Percentiles rank a stretch among this genome's conserved stretches.
Conservation (phyloP, 2,329 filamentous ascomycete genomes). For the Magnaporthiopsis rhizophila region DNA sequence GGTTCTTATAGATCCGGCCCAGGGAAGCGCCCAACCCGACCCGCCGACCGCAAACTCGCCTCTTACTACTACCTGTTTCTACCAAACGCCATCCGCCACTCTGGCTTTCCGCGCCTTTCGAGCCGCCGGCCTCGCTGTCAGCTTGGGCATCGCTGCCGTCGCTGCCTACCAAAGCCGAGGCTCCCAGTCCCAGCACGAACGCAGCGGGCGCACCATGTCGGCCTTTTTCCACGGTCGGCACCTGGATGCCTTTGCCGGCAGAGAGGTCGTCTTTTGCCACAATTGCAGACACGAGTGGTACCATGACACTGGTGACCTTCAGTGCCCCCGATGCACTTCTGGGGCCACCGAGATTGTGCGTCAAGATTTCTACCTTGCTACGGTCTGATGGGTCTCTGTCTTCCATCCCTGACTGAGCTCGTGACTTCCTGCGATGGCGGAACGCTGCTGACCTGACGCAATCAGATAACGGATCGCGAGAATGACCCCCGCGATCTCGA, state of each 20-base stretch:
- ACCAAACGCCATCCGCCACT: constrained; percentile 20
- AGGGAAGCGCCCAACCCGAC: not conserved
- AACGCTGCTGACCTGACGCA: constrained; percentile 16
- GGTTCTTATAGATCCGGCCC: too few relatives aligned
- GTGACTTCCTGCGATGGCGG: constrained; percentile 11
- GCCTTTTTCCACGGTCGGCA: constrained; percentile 19
- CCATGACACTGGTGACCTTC: constrained; percentile 56
- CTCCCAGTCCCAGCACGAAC: constrained; percentile 19
- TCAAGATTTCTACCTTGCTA: not conserved
- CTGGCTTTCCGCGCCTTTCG: constrained; percentile 50
- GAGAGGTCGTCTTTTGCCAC: constrained; percentile 82
- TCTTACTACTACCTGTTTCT: not conserved
- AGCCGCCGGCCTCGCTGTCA: constrained; percentile 46
- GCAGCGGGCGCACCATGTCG: constrained; percentile 18
- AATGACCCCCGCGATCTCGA: constrained; percentile 52
- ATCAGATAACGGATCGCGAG: constrained; percentile 37
- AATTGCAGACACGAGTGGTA: constrained; percentile 76
- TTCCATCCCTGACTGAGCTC: not conserved
- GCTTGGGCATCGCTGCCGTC: constrained; percentile 51
- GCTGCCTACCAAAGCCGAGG: constrained; percentile 43
- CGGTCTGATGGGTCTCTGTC: not conserved
- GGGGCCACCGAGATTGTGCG: constrained; percentile 79
- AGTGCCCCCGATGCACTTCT: constrained; percentile 68
- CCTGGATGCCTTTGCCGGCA: constrained; percentile 41
- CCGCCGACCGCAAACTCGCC: not conserved